Percentiles rank a stretch among this genome's conserved stretches.
Conservation (phyloP, 2,329 filamentous ascomycete species). For the Talaromyces verruculosus region DNA sequence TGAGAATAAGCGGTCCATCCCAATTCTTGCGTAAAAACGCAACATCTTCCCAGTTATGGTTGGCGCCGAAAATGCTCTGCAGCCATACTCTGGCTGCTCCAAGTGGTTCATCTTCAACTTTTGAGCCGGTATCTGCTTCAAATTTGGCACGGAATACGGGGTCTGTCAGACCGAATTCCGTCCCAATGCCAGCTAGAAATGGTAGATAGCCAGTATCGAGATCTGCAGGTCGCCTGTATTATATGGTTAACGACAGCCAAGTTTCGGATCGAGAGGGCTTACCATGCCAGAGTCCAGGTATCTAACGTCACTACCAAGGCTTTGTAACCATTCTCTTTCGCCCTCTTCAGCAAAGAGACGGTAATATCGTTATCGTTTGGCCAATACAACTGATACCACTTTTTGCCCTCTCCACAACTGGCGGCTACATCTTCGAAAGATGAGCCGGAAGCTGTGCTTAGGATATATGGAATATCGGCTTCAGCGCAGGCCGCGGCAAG, state of each 20-base stretch:
- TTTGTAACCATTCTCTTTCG: conserved; percentile 19
- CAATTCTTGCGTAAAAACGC: conserved; percentile 59
- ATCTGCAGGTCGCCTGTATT: conserved; percentile 57
- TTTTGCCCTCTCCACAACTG: conserved; percentile 15
- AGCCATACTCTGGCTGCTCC: conserved; percentile 57
- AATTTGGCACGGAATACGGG: conserved; percentile 63
- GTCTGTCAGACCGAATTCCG: conserved; percentile 64
- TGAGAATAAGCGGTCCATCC: conserved; percentile 47
- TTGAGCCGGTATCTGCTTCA: conserved; percentile 48
- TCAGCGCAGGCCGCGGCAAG: conserved; percentile 17
- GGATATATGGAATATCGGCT: conserved; percentile 18
- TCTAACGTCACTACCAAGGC: conserved; percentile 31
- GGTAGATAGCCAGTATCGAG: conserved; percentile 58
- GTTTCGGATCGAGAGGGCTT: neutral
- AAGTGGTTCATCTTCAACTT: conserved; percentile 50
- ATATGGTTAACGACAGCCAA: neutral
- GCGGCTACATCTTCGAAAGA: conserved; percentile 20
- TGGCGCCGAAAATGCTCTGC: conserved; percentile 50
- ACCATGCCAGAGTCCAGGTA: conserved; percentile 63
- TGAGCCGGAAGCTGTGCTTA: conserved; percentile 19
- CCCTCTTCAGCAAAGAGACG: conserved; percentile 17
- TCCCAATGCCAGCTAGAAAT: conserved; percentile 60
- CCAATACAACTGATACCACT: conserved; percentile 23
- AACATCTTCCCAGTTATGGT: conserved; percentile 62
- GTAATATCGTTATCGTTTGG: conserved; percentile 20